Base-by-base conservation (phyloP, 2,329 filamentous ascomycete genomes). In the Sarocladium oryzae region DNA sequence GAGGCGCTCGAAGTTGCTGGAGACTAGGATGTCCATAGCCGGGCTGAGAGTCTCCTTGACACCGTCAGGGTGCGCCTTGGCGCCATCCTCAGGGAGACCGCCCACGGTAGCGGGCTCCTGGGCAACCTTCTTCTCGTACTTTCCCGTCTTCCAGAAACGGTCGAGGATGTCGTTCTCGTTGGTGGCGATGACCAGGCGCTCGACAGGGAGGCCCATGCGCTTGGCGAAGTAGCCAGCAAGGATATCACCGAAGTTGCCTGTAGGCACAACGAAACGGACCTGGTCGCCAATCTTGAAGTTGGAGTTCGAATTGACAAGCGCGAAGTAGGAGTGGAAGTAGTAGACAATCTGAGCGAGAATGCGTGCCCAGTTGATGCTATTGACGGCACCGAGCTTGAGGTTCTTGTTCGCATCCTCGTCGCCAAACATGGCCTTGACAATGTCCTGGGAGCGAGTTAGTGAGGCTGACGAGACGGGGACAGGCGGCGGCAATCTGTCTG, bases 131-230 rank as follows among this genome's bases (percentile, higher is more conserved):
- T 96, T 97, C 73, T 93, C 88, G 71, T 97, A 97, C 58, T 79
- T 78, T 35, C 92, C 89, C 0, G 85, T 88, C 72, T 87, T 86
- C 88, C 89, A 96, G 78, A 99, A 99, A 30, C 93, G 83, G 69
- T 97, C 82, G 10, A 99, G 80, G 55, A 97, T 97, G 63, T 97
- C 93, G 71, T 99, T 99, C 71, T 95, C 91, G 68, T 97, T 97
- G 49, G 92, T 97, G 1, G 92, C 89, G 52, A 96, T 86, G 60
- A 96, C 83, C 28, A 99, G 82, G 72, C 92, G 95, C 56, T 93
- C 86, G 2, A 85, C 76, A 3, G 91, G 91, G 2, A 97, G 78
- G 52, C 90, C 91, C 89, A 96, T 95, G 60, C 84, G 78, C 60
- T 86, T 85, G 18, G 92, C 91, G 63, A 97, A 96, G 73, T 92